Percentiles rank a stretch among this genome's conserved stretches.
phyloP scores from a whole-genome alignment of 371 early-diverging fungal species.

The Phascolomyces articulosus region DNA sequence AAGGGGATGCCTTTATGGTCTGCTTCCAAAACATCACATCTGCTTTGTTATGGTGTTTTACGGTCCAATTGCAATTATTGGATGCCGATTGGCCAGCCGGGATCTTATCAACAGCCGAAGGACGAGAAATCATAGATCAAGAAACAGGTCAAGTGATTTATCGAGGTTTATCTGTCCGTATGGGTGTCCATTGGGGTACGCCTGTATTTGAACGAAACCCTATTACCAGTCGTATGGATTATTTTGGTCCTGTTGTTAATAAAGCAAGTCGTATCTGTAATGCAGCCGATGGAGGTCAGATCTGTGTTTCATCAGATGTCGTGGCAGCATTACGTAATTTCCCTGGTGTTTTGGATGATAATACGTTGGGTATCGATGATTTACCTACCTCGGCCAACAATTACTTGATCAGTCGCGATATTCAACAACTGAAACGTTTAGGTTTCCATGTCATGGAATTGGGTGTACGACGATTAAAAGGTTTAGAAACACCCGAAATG shows the following conservation, averaged over 20 bases:
- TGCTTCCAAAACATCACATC: constrained; percentile 86
- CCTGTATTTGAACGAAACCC: constrained; percentile 93
- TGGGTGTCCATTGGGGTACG: constrained; percentile 95
- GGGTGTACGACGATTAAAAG: constrained; percentile 86
- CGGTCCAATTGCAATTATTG: constrained; percentile 84
- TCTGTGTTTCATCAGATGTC: constrained; percentile 73
- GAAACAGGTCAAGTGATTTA: constrained; percentile 68
- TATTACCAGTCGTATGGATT: constrained; percentile 93
- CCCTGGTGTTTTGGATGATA: constrained; percentile 38
- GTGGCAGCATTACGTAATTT: constrained; percentile 54
- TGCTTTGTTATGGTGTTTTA: constrained; percentile 91
- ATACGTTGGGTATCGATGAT: constrained; percentile 22
- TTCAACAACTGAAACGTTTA: constrained; percentile 68
- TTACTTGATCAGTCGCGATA: constrained; percentile 54
- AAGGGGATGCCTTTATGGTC: constrained; percentile 97
- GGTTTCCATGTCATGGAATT: constrained; percentile 75
- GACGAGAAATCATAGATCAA: constrained; percentile 67
- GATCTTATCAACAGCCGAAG: constrained; percentile 80
- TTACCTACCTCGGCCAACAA: constrained; percentile 17
- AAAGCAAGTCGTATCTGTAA: constrained; percentile 86
- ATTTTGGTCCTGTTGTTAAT: constrained; percentile 95
- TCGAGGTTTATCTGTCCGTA: constrained; percentile 89
- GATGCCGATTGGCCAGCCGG: constrained; percentile 93
- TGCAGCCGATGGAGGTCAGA: constrained; percentile 94
- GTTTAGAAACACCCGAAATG: constrained; percentile 88